A percentile compares a stretch with the other conserved stretches of the same genome.
Conservation (phyloP, 2,329 filamentous ascomycete species). For the Calonectria pauciramosa region DNA sequence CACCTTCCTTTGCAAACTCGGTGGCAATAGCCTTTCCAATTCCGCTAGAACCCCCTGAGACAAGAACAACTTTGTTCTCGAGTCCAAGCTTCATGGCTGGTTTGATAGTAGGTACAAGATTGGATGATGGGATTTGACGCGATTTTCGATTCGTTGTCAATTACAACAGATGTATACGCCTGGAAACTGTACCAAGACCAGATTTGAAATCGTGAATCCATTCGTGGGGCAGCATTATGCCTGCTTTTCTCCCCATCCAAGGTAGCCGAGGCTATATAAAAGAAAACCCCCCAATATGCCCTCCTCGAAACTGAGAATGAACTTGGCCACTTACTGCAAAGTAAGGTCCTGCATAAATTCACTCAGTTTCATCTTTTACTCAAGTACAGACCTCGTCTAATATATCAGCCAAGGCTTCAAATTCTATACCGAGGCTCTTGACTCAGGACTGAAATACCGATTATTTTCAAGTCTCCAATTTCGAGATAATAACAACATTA, state of each 20-base stretch:
- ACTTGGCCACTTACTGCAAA: background rate
- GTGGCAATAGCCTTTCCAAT: slow-evolving; percentile 11
- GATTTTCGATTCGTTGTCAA: background rate
- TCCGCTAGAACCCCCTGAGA: slow-evolving; percentile 11
- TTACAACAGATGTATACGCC: too few species aligned
- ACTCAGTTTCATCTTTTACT: too few species aligned
- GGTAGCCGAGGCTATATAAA: background rate
- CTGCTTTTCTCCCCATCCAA: background rate
- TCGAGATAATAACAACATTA: background rate
- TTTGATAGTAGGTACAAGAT: background rate
- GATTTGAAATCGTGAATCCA: background rate
- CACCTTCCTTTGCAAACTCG: slow-evolving; percentile 13
- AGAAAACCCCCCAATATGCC: background rate
- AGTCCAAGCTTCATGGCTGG: slow-evolving; percentile 8
- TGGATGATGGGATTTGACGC: too few species aligned
- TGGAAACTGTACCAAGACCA: too few species aligned
- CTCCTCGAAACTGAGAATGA: background rate
- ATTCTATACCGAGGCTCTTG: too few species aligned
- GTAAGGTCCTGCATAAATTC: background rate
- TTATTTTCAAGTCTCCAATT: background rate
- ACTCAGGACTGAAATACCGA: background rate
- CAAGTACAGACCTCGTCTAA: too few species aligned
- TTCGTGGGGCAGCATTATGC: background rate
- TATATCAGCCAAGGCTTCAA: background rate
- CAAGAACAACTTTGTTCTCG: slow-evolving; percentile 8